These are phyloP conservation scores for Scutellaria minor DNA, from an alignment of 257 asterid species.

Conservation along the genomic window DNA sequence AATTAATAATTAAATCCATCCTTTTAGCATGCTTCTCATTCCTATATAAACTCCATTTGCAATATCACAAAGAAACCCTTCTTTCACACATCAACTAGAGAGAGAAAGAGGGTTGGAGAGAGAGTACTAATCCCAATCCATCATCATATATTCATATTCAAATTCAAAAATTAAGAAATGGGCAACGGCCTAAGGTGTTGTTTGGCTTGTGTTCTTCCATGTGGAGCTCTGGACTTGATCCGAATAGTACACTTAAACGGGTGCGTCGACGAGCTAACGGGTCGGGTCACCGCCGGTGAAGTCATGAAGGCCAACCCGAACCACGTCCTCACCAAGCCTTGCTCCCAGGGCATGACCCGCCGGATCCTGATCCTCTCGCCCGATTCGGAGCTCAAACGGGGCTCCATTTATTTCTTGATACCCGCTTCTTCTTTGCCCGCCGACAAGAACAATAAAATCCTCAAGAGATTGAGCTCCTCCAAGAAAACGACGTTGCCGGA, in stretches of 20 bases:
- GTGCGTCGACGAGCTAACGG: conserved; percentile 68
- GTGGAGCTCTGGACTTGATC: conserved; percentile 91
- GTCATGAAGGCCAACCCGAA: conserved; percentile 67
- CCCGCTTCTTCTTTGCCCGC: conserved; percentile 71
- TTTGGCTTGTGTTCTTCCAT: conserved; percentile 93
- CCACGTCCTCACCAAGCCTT: conserved; percentile 74
- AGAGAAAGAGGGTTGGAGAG: conserved; percentile 7
- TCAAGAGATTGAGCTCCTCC: conserved; percentile 31
- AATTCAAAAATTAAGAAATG: conserved; percentile 39
- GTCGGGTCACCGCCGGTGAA: conserved; percentile 76
- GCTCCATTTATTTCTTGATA: conserved; percentile 84
- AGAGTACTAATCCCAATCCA: conserved; percentile 1
- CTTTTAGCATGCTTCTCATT: not conserved
- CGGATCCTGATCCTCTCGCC: conserved; percentile 78
- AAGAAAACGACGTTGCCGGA: conserved; percentile 34
- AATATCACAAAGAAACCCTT: conserved; percentile 23
- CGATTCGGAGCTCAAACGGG: conserved; percentile 80
- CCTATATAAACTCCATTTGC: conserved; percentile 29
- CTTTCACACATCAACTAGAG: not conserved
- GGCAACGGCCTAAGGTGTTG: conserved; percentile 95
- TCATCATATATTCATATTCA: not conserved
- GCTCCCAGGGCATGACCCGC: conserved; percentile 66
- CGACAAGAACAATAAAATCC: conserved; percentile 46
- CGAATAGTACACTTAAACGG: conserved; percentile 90
- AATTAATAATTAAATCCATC: conserved; percentile 25